Percentiles rank a stretch among this genome's conserved stretches.
Evolutionary conservation across 2,329 filamentous ascomycete genomes (phyloP).

Genomic region (Eurotiales sp.): DNA sequence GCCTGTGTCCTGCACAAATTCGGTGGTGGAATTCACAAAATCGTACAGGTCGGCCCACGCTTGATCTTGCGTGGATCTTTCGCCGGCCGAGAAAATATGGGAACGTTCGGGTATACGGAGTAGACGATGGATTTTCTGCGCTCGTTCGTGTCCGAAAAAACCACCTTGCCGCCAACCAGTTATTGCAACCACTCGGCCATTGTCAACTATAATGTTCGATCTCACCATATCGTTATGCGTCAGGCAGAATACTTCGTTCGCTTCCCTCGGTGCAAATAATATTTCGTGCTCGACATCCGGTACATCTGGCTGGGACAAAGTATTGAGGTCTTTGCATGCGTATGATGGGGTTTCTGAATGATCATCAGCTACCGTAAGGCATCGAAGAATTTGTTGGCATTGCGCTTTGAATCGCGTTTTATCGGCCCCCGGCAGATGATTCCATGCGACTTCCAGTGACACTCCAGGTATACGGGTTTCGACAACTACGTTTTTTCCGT

Average conservation of each 20-base stretch:
- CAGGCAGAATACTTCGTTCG: constrained; percentile 26
- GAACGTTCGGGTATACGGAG: constrained; percentile 25
- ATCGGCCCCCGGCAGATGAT: constrained; percentile 31
- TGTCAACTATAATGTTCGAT: constrained; percentile 36
- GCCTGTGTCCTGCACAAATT: constrained; percentile 6
- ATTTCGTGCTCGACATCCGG: constrained; percentile 28
- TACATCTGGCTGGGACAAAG: constrained; percentile 22
- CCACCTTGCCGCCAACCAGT: constrained; percentile 38
- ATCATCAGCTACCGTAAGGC: constrained; percentile 24
- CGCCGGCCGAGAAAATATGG: constrained; percentile 13
- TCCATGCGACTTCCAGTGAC: constrained; percentile 37
- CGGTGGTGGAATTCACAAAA: constrained; percentile 18
- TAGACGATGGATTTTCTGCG: constrained; percentile 30
- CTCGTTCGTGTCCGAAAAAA: constrained; percentile 35
- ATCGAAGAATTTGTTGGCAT: constrained; percentile 31
- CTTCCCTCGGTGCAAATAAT: constrained; percentile 27
- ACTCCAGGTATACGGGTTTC: constrained; percentile 40
- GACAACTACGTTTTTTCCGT: constrained; percentile 37
- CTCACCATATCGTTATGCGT: constrained; percentile 37
- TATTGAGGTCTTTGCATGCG: constrained; percentile 30
- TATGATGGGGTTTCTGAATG: constrained; percentile 30
- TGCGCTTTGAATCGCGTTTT: constrained; percentile 33
- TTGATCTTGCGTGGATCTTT: constrained; percentile 17
- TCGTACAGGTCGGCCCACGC: constrained; percentile 38
- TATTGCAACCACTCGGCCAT: constrained; percentile 35